Evolutionary conservation across 202 grass and related monocot species (phyloP), one percentile per base, ranked within the genome.

Genomic region (Panicum virgatum): DNA sequence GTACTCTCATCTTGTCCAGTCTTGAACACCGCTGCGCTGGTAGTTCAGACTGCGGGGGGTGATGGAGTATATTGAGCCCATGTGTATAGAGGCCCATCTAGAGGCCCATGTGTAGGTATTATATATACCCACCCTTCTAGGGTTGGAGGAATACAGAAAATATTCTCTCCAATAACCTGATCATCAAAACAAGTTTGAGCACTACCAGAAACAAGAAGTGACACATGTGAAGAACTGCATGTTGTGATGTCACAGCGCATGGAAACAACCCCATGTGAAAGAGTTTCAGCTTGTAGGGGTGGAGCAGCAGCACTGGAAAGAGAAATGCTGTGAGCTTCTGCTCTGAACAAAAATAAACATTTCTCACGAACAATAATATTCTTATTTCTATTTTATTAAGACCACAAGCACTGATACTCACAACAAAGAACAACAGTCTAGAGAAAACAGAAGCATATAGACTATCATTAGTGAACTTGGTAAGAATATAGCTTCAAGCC

Each of bases 241-340:
- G 92, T 94, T 83, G 60, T 81, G 40, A 94, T 62, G 85, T 90
- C 87, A 71, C 89, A 94, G 61, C 79, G 74, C 89, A 92, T 94
- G 52, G 89, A 90, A 73, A 92, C 89, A 76, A 92, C 73, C 23
- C 87, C 87, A 62, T 75, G 79, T 64, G 82, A 50, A 51, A 94
- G 61, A 56, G 78, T 74, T 30, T 83, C 87, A 83, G 75, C 87
- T 88, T 88, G 82, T 77, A 89, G 85, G 45, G 90, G 77, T 42
- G 84, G 92, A 39, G 86, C 72, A 69, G 62, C 3, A 29, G 82
- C 89, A 76, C 89, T 94, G 85, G 14, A 43, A 77, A 79, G 63
- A 64, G 59, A 87, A 69, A 54, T 58, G 43, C 3, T 32, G 57
- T 72, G 8, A 87, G 34, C 18, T 71, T 44, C 22, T 13, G 3